Conservation (phyloP, 805 yeast species). For the Metschnikowia borealis region DNA sequence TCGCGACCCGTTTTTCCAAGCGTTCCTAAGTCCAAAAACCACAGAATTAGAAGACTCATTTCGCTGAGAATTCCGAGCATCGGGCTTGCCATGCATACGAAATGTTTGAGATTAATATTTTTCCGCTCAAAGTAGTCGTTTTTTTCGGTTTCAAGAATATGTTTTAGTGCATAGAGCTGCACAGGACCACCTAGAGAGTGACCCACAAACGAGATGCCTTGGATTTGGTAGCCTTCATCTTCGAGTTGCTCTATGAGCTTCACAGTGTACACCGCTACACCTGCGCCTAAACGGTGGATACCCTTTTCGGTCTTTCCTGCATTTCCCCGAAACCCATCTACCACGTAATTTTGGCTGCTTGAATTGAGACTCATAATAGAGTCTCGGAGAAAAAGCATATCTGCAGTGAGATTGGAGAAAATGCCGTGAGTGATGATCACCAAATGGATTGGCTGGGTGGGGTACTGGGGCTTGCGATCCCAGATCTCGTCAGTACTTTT, state of each 20-base stretch:
- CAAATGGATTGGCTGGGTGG: conserved; percentile 34
- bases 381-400: conserved; percentile 41
- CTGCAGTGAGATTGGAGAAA: conserved; percentile 42
- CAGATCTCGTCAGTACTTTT: conserved; percentile 31
- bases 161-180: conserved; percentile 39
- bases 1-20: conserved; percentile 45
- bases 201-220: conserved; percentile 38
- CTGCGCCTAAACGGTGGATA: conserved; percentile 32
- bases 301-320: conserved; percentile 43
- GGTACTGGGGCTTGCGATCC: conserved; percentile 21
- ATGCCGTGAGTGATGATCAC: conserved; percentile 43
- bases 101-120: conserved; percentile 29
- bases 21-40: conserved; percentile 43
- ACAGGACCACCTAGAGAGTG: conserved; percentile 44
- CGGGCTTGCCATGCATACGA: conserved; percentile 42
- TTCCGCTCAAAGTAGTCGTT: conserved; percentile 25
- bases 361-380: conserved; percentile 18
- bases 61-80: conserved; percentile 41
- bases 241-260: conserved; percentile 23
- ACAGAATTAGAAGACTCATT: conserved; percentile 34
- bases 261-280: conserved; percentile 27
- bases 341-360: conserved; percentile 28
- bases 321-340: conserved; percentile 37
- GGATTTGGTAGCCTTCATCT: conserved; percentile 16
- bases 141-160: conserved; percentile 31